Evolutionary conservation across 768 basidiomycete genomes (phyloP).

Genomic region (Suillus occidentalis): DNA sequence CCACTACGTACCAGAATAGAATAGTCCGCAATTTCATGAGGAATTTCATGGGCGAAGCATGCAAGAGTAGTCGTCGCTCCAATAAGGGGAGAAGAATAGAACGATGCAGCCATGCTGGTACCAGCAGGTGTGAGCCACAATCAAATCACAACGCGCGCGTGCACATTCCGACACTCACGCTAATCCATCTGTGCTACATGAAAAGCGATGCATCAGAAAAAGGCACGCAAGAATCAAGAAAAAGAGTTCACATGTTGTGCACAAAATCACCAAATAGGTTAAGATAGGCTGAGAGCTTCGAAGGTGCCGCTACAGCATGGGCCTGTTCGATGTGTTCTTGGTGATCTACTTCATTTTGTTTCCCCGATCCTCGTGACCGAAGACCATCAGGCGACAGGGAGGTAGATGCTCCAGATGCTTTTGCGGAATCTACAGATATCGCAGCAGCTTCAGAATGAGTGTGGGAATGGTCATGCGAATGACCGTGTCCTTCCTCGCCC

Average conservation of each 20-base stretch:
- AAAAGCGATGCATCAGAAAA: slow-evolving; percentile 15
- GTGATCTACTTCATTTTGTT: slow-evolving; percentile 17
- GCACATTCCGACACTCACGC: slow-evolving; percentile 53
- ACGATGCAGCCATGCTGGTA: slow-evolving; percentile 88
- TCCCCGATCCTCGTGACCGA: slow-evolving; percentile 43
- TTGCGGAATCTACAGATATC: slow-evolving; percentile 21
- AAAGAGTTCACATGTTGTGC: slow-evolving; percentile 73
- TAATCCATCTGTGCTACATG: slow-evolving; percentile 81
- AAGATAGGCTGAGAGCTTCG: slow-evolving; percentile 87
- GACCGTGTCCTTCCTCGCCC: slow-evolving; percentile 54
- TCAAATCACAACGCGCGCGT: slow-evolving; percentile 8
- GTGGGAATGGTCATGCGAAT: slow-evolving; percentile 64
- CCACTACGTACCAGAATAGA: slow-evolving; percentile 90
- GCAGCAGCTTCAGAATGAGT: slow-evolving; percentile 36
- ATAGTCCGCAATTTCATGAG: slow-evolving; percentile 96
- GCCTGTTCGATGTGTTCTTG: slow-evolving; percentile 25
- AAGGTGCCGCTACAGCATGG: slow-evolving; percentile 48
- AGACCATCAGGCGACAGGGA: slow-evolving; percentile 46
- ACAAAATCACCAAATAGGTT: slow-evolving; percentile 94
- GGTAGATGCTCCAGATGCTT: slow-evolving; percentile 49
- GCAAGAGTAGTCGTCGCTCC: slow-evolving; percentile 95
- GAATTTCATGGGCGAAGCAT: slow-evolving; percentile 94
- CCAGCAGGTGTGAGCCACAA: slow-evolving; percentile 6
- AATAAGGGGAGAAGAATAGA: slow-evolving; percentile 92
- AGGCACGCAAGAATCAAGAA: slow-evolving; percentile 15